Conservation (phyloP, 1,284 basidiomycete species). For the Bondarzewia mesenterica region DNA sequence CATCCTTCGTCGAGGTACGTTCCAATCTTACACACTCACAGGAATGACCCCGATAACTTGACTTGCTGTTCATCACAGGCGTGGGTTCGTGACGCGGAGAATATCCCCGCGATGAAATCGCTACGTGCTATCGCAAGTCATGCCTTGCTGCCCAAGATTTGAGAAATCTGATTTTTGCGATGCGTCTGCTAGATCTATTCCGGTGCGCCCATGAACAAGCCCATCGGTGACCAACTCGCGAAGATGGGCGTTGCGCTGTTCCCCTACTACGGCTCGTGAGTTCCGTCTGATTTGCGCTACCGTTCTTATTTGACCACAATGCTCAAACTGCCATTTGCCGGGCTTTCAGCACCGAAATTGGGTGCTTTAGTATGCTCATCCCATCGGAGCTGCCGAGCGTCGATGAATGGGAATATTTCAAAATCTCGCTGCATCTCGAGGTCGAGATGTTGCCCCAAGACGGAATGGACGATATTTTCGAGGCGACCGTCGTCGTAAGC, state of each 20-base stretch:
- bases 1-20: constrained; percentile 20
- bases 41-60: too few species aligned
- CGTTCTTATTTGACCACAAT: neutral
- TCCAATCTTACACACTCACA: too few species aligned
- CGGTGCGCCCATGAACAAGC: constrained; percentile 3
- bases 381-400: neutral
- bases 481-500: constrained; percentile 7
- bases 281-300: neutral
- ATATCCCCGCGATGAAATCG: neutral
- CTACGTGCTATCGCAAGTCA: neutral
- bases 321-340: neutral
- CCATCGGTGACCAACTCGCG: neutral
- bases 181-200: neutral
- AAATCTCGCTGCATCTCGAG: constrained; percentile 1
- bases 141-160: neutral
- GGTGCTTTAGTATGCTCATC: constrained; percentile 3
- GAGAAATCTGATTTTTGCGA: neutral
- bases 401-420: constrained; percentile 4
- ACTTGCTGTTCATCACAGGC: too few species aligned
- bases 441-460: constrained; percentile 2
- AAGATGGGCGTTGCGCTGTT: neutral
- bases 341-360: constrained; percentile 1
- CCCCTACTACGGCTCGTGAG: constrained; percentile 3
- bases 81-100: constrained; percentile 1
- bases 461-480: neutral